Percentiles rank a stretch among this genome's conserved stretches.
Conservation (phyloP, 192 early-diverging fungal species). For the Coemansia sp. region DNA sequence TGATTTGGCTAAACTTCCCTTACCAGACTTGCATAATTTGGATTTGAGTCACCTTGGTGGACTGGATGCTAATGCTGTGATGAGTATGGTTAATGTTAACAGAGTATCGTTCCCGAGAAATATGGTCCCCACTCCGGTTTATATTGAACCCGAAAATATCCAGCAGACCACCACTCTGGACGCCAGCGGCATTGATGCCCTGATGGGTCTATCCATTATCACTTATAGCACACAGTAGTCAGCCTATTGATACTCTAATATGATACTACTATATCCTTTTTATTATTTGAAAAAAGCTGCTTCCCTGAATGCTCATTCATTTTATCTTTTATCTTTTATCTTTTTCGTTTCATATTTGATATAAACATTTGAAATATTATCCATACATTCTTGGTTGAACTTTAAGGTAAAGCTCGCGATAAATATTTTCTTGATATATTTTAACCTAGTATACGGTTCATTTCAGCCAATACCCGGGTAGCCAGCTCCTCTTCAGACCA, state of each 20-base stretch:
- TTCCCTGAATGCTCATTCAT: too few species aligned
- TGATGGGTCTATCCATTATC: constrained; percentile 29
- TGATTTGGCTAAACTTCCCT: constrained; percentile 36
- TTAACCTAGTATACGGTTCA: constrained; percentile 48
- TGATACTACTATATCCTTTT: background rate
- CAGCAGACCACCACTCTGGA: constrained; percentile 39
- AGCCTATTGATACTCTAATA: background rate
- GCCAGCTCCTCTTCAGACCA: constrained; percentile 68
- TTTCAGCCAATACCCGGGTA: constrained; percentile 52
- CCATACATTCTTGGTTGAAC: background rate
- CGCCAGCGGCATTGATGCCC: constrained; percentile 30
- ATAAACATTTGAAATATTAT: background rate
- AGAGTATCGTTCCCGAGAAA: constrained; percentile 15
- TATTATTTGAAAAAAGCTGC: too few species aligned
- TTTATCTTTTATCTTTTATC: too few species aligned
- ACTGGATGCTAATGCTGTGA: constrained; percentile 12
- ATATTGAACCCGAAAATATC: constrained; percentile 3
- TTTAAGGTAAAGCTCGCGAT: too few species aligned
- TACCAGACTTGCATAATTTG: constrained; percentile 35
- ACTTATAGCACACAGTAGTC: constrained; percentile 13
- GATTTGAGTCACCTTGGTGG: constrained; percentile 10
- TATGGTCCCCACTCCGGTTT: constrained; percentile 2
- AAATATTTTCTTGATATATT: background rate
- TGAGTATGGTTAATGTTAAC: constrained; percentile 31
- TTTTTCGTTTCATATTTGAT: too few species aligned